Base-by-base conservation (phyloP, 108 stramenopile species). In the Schizochytrium sp. region DNA sequence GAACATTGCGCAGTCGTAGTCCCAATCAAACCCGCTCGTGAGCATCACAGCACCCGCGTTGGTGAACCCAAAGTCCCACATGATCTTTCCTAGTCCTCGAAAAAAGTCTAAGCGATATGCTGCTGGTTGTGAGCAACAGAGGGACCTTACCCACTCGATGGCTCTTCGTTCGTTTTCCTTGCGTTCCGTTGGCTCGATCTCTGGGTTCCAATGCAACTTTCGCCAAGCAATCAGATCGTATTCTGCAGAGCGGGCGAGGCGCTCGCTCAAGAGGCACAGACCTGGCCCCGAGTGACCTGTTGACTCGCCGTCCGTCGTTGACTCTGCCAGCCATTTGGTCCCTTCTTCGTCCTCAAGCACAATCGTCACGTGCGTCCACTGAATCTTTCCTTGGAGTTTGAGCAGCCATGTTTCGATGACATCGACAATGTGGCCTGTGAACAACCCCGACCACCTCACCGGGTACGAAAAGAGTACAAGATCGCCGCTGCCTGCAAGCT, bases 1-100 rank as follows among this genome's bases (percentile, higher is more conserved):
- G 48, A 83, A 83, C 45, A 53, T 53, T 25, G 76, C 76, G 48
- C 76, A 83, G 23, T 83, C 76, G 23, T 83, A 83, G 48, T 83
- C 76, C 48, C 45, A 83, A 12, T 23, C 25, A 23, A 83, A 83
- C 6, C 76, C 76, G 48, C 48, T 53, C n/a, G 76, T 28, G 51
- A 83, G 45, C 76, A 83, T 83, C 76, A 83, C 48, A 21, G 23
- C 25, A 23, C 76, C 76, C 8, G 45, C 45, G 48, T 83, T 53
- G 19, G 45, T 83, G 76, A 83, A 83, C 51, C 76, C 76, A 53
- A 83, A 53, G 28, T 83, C 76, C 48, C 76, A 83, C 51, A 53
- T 53, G 48, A 83, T 53, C n/a, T 83, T 83, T 8, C 76, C 76
- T 53, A 53, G 28, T 12, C 48, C 76, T 12, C 76, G 76, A 34